These are phyloP conservation scores for Phytophthora sansomeana DNA, from an alignment of 352 stramenopile genomes.

Conservation along the genomic window DNA sequence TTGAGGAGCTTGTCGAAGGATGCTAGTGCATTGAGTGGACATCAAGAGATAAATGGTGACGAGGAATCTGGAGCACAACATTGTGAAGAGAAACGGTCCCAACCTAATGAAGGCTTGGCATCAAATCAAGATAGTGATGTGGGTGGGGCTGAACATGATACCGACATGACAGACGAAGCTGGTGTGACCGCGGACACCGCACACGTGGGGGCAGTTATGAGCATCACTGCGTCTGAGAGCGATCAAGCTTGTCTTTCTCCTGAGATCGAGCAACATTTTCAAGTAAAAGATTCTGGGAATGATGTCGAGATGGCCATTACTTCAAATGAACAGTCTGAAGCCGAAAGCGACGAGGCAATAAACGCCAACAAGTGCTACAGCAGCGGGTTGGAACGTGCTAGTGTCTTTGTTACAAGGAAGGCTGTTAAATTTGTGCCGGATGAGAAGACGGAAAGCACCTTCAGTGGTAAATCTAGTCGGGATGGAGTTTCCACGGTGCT, in stretches of 20 bases:
- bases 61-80: background rate
- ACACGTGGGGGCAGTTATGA: background rate
- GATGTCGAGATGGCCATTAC: slow-evolving; percentile 2
- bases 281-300: background rate
- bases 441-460: background rate
- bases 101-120: background rate
- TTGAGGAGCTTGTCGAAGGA: slow-evolving; percentile 9
- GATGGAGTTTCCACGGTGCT: background rate
- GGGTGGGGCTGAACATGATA: background rate
- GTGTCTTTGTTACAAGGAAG: background rate
- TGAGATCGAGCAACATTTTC: background rate
- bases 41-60: background rate
- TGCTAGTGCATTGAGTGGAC: background rate
- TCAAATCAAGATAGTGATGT: background rate
- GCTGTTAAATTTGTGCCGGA: background rate
- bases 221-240: background rate
- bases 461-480: background rate
- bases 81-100: background rate
- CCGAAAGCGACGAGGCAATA: background rate
- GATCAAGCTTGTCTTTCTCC: background rate
- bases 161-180: background rate
- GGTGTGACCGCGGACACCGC: background rate
- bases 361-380: background rate
- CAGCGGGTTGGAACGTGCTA: background rate
- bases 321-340: background rate